phyloP scores from a whole-genome alignment of 129 eudicot genomes.

The Tagetes patula region DNA sequence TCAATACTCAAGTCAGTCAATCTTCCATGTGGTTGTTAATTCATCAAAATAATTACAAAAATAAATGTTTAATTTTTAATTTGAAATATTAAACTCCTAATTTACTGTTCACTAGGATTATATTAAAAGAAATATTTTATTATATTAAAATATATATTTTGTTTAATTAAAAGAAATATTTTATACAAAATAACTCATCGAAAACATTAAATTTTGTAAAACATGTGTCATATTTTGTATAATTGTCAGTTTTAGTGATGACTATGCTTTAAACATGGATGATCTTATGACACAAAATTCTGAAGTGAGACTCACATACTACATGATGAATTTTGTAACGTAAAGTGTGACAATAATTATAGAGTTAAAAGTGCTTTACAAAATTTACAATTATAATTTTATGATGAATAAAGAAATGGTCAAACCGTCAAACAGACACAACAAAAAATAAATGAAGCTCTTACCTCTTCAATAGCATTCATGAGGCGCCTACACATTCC shows the following conservation, averaged over 20 bases:
- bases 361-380: neutral
- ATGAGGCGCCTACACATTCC: constrained; percentile 93
- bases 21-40: neutral
- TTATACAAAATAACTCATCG: no score
- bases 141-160: no score
- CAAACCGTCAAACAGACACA: neutral
- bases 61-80: neutral
- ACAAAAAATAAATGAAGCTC: neutral
- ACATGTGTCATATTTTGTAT: neutral
- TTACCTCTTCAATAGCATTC: constrained; percentile 82
- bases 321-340: neutral
- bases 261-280: neutral
- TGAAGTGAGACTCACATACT: neutral
- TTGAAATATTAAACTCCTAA: neutral
- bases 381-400: neutral
- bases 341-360: neutral
- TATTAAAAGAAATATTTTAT: neutral
- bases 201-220: neutral
- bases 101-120: constrained; percentile 4
- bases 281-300: neutral
- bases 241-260: neutral
- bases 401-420: neutral
- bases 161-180: neutral
- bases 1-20: neutral
- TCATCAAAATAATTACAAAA: neutral